Evolutionary conservation across 768 basidiomycete species (phyloP).

Genomic region (Fistulinella prunicolor): DNA sequence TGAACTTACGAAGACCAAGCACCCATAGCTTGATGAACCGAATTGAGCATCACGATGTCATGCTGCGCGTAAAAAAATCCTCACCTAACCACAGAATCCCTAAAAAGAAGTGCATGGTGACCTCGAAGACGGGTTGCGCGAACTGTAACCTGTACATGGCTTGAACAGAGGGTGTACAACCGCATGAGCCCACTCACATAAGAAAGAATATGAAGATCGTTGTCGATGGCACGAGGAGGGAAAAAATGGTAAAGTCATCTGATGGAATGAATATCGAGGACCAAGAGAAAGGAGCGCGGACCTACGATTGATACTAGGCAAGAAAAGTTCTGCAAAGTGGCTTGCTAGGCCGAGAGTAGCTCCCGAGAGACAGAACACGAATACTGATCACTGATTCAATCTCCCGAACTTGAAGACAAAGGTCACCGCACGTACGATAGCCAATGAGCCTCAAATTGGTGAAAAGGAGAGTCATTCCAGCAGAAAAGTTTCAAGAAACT

Average conservation of each 20-base stretch:
- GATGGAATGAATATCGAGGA: neutral
- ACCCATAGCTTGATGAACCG: slow-evolving; percentile 55
- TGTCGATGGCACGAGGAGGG: slow-evolving; percentile 59
- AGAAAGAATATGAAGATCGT: slow-evolving; percentile 63
- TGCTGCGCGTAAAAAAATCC: slow-evolving; percentile 20
- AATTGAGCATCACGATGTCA: neutral
- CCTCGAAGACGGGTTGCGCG: slow-evolving; percentile 66
- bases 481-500: neutral
- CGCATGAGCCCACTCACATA: slow-evolving; percentile 40
- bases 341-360: slow-evolving; percentile 66
- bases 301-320: slow-evolving; percentile 64
- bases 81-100: slow-evolving; percentile 68
- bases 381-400: slow-evolving; percentile 30
- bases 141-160: slow-evolving; percentile 54
- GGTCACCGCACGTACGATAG: slow-evolving; percentile 40
- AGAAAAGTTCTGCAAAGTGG: slow-evolving; percentile 64
- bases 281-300: slow-evolving; percentile 8
- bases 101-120: slow-evolving; percentile 49
- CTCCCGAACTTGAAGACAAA: slow-evolving; percentile 1
- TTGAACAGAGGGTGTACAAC: neutral
- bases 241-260: slow-evolving; percentile 74
- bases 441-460: slow-evolving; percentile 50
- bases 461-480: slow-evolving; percentile 59
- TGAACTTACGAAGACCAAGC: slow-evolving; percentile 66
- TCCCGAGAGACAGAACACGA: slow-evolving; percentile 38